A percentile compares a stretch with the other conserved stretches of the same genome.
These are phyloP conservation scores for Inga laurina DNA, from an alignment of 306 rosid genomes.

Conservation along the genomic window DNA sequence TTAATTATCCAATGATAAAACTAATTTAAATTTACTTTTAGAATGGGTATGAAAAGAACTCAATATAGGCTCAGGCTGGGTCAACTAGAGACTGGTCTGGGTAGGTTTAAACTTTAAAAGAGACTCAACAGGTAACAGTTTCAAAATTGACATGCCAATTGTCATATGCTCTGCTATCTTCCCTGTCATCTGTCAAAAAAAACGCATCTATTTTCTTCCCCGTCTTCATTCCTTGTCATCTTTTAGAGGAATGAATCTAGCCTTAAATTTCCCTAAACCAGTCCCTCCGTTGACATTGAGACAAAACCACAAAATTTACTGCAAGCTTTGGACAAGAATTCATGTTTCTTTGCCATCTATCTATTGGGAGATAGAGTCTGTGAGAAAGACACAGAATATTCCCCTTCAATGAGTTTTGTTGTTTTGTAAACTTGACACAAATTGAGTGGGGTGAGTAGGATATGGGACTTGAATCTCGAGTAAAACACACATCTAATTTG, in stretches of 20 bases:
- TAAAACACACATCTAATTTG: too few relatives aligned
- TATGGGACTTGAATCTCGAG: too few relatives aligned
- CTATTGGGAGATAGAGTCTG: not conserved
- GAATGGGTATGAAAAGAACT: not conserved
- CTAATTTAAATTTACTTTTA: not conserved
- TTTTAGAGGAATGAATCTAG: not conserved
- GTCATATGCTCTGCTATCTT: not conserved
- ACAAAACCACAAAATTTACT: not conserved
- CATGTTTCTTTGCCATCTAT: not conserved
- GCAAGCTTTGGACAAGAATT: not conserved
- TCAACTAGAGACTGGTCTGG: not conserved
- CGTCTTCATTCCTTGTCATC: not conserved
- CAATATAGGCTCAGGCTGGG: not conserved
- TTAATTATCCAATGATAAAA: not conserved
- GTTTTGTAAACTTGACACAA: not conserved
- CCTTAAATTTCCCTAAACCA: not conserved
- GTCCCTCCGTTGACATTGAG: not conserved
- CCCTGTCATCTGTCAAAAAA: not conserved
- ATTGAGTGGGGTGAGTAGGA: not conserved
- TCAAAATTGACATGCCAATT: not conserved
- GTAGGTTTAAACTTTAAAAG: not conserved
- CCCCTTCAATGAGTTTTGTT: not conserved
- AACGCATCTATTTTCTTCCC: not conserved
- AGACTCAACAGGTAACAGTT: not conserved
- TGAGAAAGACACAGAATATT: not conserved